Evolutionary conservation across 768 basidiomycete species (phyloP), one percentile per base, ranked within the genome.

Genomic region (Pisolithus sp.): DNA sequence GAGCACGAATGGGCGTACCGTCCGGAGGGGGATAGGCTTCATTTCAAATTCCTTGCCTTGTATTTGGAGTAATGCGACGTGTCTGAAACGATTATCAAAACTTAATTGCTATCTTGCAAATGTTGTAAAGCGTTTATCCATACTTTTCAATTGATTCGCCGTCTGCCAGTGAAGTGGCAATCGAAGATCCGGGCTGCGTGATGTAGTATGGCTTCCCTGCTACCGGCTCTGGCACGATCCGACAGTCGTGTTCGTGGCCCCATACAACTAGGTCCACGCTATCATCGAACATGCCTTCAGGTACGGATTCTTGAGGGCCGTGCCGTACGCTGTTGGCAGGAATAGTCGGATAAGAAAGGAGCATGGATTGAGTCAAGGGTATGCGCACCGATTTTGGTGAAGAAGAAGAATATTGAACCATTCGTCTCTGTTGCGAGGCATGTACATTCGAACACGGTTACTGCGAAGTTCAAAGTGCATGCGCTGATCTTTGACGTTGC

Each of bases 231-330:
- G 96, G 95, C 2, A 82, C 74, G 49, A 95, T 89, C 28, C 94
- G 82, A 62, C 95, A 98, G 67, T 98, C 96, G 64, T 99, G 96
- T 67, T 99, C 96, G 66, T 99, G 96, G 7, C 96, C 96, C 96
- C 96, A 99, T 2, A 99, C 76, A 7, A 99, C 90, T 15, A 99
- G 77, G 60, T 97, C 83, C 34, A 97, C 77, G 59, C 84, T 87
- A 62, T 99, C 92, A 63, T 98, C 95, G 59, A 99, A 99, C 83
- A 97, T 88, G 54, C 89, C 88, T 62, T 98, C 96, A 7, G 95
- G 93, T 1, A 98, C 94, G 12, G 79, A 92, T 58, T 93, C 89
- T 65, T 97, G 92, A 17, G 93, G 92, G 2, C 92, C 93, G 64
- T 93, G 96, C 59, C 90, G 86, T 3, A 96, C 95, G 23, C 95